phyloP scores from a whole-genome alignment of 805 yeast genomes.

The Lipomyces sp. region DNA sequence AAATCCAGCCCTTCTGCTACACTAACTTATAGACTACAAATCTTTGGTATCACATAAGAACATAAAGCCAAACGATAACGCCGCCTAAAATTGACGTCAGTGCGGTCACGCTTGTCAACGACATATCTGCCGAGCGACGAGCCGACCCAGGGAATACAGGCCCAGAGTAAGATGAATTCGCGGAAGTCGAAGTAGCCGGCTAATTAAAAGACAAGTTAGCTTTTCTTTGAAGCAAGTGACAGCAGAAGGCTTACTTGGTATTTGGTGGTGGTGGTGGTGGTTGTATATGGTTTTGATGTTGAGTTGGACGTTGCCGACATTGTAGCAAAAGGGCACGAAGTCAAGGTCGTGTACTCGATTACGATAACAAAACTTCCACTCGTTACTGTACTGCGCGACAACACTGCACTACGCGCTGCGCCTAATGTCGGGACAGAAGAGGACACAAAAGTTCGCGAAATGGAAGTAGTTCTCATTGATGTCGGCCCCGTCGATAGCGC shows the following conservation, averaged over 20 bases:
- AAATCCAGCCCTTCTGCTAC: too few relatives aligned
- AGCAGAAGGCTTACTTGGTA: background rate
- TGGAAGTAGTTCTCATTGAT: background rate
- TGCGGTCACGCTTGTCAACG: background rate
- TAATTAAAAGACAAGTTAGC: background rate
- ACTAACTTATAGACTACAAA: background rate
- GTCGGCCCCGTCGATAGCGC: conserved; percentile 6
- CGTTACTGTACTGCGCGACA: background rate
- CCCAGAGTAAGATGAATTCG: background rate
- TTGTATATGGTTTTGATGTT: background rate
- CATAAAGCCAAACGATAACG: background rate
- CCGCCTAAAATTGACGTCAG: background rate
- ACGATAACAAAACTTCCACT: background rate
- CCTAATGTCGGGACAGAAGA: background rate
- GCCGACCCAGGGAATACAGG: background rate
- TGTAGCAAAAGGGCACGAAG: background rate
- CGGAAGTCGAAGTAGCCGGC: background rate
- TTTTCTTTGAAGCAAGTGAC: background rate
- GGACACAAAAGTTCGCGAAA: background rate
- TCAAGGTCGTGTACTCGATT: background rate
- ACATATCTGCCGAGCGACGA: background rate
- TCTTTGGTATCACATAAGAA: background rate
- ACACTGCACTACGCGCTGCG: background rate
- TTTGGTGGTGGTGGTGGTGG: background rate
- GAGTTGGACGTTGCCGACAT: background rate